Evolutionary conservation across 2,329 filamentous ascomycete genomes (phyloP).

Genomic region (Sarocladium oryzae): DNA sequence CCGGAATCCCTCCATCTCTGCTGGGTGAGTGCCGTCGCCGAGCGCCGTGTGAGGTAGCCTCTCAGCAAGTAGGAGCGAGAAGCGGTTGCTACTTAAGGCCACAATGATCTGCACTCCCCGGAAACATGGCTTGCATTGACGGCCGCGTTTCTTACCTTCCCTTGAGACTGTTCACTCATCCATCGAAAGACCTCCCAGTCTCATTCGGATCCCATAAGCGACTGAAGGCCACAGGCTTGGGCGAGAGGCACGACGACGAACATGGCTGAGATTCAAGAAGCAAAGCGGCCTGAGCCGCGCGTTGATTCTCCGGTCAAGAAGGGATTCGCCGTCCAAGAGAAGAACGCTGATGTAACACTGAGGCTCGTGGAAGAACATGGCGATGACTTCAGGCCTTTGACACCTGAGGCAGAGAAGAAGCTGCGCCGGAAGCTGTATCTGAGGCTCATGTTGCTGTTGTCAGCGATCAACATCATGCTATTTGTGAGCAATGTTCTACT

Average conservation of each 20-base stretch:
- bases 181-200: too few relatives aligned
- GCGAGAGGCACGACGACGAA: background rate
- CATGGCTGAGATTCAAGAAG: background rate
- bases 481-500: slow-evolving; percentile 21
- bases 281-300: background rate
- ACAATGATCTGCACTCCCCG: too few relatives aligned
- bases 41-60: too few relatives aligned
- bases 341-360: slow-evolving; percentile 12
- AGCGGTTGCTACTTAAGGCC: background rate
- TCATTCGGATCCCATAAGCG: too few relatives aligned
- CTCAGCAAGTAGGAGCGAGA: too few relatives aligned
- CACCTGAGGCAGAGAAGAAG: slow-evolving; percentile 24
- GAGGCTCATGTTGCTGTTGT: slow-evolving; percentile 23
- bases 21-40: too few relatives aligned
- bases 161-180: too few relatives aligned
- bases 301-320: background rate
- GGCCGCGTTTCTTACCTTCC: too few relatives aligned
- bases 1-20: background rate
- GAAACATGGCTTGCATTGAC: too few relatives aligned
- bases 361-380: slow-evolving; percentile 28
- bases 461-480: slow-evolving; percentile 28
- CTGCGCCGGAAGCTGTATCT: slow-evolving; percentile 27
- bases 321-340: background rate
- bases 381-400: slow-evolving; percentile 22
- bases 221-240: too few relatives aligned